Conservation (phyloP, 352 stramenopile genomes). For the Pythium biforme region DNA sequence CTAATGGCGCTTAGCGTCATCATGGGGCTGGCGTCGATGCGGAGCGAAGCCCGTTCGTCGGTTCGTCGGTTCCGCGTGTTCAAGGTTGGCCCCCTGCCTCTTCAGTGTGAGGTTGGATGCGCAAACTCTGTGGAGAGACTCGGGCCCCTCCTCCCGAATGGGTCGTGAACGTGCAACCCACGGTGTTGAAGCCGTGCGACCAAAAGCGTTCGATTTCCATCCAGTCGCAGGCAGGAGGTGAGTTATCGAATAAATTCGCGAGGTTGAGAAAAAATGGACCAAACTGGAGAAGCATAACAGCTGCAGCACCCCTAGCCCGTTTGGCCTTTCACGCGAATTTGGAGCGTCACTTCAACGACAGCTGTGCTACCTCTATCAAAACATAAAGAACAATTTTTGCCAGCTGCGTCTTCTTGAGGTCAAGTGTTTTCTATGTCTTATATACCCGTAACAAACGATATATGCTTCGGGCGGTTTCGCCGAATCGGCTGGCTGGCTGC, state of each 20-base stretch:
- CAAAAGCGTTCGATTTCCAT: conserved; percentile 4
- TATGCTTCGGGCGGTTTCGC: not conserved
- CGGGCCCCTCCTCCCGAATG: not conserved
- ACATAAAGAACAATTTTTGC: conserved; percentile 3
- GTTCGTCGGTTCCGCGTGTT: not conserved
- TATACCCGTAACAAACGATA: not conserved
- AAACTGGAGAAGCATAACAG: not conserved
- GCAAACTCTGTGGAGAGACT: conserved; percentile 6
- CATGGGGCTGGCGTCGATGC: not conserved
- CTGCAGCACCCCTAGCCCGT: conserved; percentile 9
- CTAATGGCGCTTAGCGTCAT: not conserved
- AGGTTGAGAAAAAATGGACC: conserved; percentile 15
- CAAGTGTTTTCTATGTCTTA: no score
- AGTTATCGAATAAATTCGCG: conserved; percentile 13
- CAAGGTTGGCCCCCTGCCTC: not conserved
- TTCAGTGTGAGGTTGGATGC: not conserved
- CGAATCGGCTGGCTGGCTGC: conserved; percentile 2
- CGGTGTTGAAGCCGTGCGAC: not conserved
- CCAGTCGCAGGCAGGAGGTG: conserved; percentile 10
- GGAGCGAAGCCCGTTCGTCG: not conserved
- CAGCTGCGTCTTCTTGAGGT: not conserved
- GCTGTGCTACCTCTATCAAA: not conserved
- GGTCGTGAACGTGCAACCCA: no score
- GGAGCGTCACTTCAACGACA: conserved; percentile 21
- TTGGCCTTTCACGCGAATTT: not conserved